Percentiles rank a stretch among this genome's conserved stretches.
Evolutionary conservation across 768 basidiomycete genomes (phyloP).

Genomic region (Mrakia hoshinonis): DNA sequence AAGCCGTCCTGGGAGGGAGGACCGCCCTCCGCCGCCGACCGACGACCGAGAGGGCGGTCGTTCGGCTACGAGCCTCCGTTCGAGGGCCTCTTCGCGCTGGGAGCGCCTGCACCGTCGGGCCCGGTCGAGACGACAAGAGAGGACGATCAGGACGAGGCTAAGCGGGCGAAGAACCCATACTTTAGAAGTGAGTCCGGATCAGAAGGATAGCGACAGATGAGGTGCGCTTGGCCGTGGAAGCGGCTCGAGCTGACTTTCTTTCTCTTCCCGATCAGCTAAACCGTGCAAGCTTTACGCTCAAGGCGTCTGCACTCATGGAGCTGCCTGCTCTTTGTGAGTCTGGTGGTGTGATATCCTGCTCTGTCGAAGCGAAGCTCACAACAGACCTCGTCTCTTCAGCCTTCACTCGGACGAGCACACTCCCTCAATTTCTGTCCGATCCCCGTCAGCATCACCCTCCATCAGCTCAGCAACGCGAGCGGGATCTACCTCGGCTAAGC

Average conservation of each 20-base stretch:
- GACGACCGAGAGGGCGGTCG: not conserved
- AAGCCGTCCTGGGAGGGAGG: not conserved
- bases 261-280: not conserved
- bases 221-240: no score
- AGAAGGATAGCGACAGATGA: not conserved
- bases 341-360: not conserved
- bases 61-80: not conserved
- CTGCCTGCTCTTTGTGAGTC: not conserved
- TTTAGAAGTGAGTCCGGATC: not conserved
- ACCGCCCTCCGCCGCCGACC: not conserved
- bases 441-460: not conserved
- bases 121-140: not conserved
- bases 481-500: not conserved
- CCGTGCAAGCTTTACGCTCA: conserved; percentile 10
- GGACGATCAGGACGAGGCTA: not conserved
- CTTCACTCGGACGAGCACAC: conserved; percentile 7
- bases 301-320: not conserved
- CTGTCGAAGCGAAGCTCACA: not conserved
- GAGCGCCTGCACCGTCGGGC: not conserved
- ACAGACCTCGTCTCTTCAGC: not conserved
- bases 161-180: conserved; percentile 8
- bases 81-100: not conserved
- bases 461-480: not conserved
- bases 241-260: not conserved
- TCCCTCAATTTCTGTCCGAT: not conserved